Conservation (phyloP, 1,284 basidiomycete genomes). For the Ganoderma meredithae region DNA sequence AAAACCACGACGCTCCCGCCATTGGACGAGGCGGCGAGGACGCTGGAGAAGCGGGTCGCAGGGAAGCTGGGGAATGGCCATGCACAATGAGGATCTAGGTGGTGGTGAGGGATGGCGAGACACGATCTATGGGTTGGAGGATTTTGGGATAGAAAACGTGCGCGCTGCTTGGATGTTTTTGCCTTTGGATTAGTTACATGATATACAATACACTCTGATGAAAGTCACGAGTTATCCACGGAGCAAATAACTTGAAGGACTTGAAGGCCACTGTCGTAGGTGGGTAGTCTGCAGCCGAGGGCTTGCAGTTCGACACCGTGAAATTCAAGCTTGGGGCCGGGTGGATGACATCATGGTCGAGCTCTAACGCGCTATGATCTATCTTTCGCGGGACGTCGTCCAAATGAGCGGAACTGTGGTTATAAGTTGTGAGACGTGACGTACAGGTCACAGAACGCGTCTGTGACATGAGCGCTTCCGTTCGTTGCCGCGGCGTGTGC, state of each 20-base stretch:
- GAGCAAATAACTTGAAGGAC: too few relatives aligned
- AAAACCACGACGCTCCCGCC: constrained; percentile 36
- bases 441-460: too few relatives aligned
- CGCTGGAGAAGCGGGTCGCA: constrained; percentile 38
- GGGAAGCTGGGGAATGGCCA: constrained; percentile 5
- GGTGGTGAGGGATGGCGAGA: not conserved
- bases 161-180: not conserved
- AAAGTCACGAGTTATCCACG: not conserved
- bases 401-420: not conserved
- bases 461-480: not conserved
- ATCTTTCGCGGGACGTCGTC: not conserved
- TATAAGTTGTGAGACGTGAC: not conserved
- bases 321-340: too few relatives aligned
- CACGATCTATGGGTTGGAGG: not conserved
- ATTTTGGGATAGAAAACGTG: not conserved
- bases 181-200: not conserved
- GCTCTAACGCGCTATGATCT: not conserved
- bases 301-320: too few relatives aligned
- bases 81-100: not conserved
- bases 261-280: too few relatives aligned
- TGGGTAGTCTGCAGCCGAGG: too few relatives aligned
- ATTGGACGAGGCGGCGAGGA: constrained; percentile 39
- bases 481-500: not conserved
- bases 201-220: not conserved
- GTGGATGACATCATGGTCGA: too few relatives aligned